Percentiles rank a stretch among this genome's conserved stretches.
These are phyloP conservation scores for Lactarius psammicola DNA, from an alignment of 768 basidiomycete species.

Conservation along the genomic window DNA sequence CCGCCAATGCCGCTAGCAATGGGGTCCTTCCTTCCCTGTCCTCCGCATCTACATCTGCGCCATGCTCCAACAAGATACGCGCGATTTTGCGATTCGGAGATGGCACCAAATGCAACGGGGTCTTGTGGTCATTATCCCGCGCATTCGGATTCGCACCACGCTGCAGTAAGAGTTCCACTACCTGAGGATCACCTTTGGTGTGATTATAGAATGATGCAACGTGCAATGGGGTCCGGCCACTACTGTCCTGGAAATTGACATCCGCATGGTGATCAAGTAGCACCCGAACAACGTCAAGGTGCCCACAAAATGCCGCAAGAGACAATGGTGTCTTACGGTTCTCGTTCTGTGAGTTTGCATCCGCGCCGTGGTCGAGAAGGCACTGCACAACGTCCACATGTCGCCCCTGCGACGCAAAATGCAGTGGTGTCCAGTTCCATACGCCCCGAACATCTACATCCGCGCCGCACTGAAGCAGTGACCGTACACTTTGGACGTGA, in stretches of 20 bases:
- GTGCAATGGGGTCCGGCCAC: not conserved
- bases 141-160: not conserved
- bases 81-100: not conserved
- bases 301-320: not conserved
- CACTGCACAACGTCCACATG: not conserved
- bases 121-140: not conserved
- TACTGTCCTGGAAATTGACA: not conserved
- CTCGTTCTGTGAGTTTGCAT: not conserved
- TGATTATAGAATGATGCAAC: not conserved
- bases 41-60: not conserved
- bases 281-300: not conserved
- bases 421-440: not conserved
- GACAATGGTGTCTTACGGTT: not conserved
- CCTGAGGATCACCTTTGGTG: not conserved
- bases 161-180: not conserved
- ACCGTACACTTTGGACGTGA: not conserved
- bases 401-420: not conserved
- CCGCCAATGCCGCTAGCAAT: not conserved
- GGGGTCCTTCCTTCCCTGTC: not conserved
- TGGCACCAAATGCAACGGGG: not conserved
- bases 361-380: not conserved
- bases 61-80: not conserved
- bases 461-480: not conserved
- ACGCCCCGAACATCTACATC: not conserved
- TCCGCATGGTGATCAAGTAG: not conserved